Evolutionary conservation across 2,329 filamentous ascomycete species (phyloP).

Genomic region (Xylaria digitata): DNA sequence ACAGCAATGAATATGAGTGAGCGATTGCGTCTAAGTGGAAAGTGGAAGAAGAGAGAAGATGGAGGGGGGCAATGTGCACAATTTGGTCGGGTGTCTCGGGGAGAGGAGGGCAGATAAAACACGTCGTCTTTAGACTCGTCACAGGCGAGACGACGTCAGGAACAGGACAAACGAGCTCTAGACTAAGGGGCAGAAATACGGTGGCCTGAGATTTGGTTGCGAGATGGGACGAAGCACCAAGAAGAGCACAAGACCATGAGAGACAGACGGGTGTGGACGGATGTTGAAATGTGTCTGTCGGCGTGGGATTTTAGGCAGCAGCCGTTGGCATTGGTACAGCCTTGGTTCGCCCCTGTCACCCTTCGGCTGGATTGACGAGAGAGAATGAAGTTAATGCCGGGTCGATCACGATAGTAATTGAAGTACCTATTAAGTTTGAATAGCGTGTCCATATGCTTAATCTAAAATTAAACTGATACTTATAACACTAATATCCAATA

Average conservation of each 20-base stretch:
- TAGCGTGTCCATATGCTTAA: too few species aligned
- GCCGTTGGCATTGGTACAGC: slow-evolving; percentile 45
- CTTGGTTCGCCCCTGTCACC: slow-evolving; percentile 40
- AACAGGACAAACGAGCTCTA: slow-evolving; percentile 18
- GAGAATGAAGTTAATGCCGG: slow-evolving; percentile 10
- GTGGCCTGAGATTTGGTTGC: slow-evolving; percentile 28
- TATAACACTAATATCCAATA: slow-evolving; percentile 38
- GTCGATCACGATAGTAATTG: slow-evolving; percentile 31
- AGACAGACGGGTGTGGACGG: slow-evolving; percentile 34
- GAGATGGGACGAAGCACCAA: slow-evolving; percentile 34
- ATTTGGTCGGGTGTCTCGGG: slow-evolving; percentile 32
- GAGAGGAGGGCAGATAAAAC: slow-evolving; percentile 27
- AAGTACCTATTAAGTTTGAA: slow-evolving; percentile 7
- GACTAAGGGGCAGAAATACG: slow-evolving; percentile 23
- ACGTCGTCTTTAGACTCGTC: slow-evolving; percentile 31
- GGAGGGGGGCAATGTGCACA: slow-evolving; percentile 25
- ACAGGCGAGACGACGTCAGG: slow-evolving; percentile 21
- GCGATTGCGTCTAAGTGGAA: slow-evolving; percentile 25
- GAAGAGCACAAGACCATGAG: slow-evolving; percentile 18
- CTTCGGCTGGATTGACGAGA: slow-evolving; percentile 18
- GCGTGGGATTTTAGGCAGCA: slow-evolving; percentile 49
- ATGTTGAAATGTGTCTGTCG: slow-evolving; percentile 44
- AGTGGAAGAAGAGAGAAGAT: slow-evolving; percentile 30
- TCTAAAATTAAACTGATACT: slow-evolving; percentile 22
- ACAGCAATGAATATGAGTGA: slow-evolving; percentile 7